Base-by-base conservation (phyloP, 108 stramenopile species). In the Nitzschia sp. region DNA sequence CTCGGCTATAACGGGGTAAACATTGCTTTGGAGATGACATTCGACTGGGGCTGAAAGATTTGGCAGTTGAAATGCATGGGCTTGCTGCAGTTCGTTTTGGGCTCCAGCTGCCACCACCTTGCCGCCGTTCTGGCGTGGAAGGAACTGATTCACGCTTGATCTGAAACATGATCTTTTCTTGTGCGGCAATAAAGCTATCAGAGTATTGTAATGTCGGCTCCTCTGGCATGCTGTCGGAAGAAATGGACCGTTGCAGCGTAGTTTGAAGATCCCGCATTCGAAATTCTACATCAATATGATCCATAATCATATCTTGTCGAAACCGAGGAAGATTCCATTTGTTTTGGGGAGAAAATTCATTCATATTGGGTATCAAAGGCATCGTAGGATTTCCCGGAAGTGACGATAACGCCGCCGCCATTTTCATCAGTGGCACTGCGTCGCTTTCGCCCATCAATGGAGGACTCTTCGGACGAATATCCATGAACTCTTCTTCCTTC, bases 231-330 rank as follows among this genome's bases (percentile, higher is more conserved):
- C 27, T 30, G 56, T 25, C 24, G 6, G 29, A 29, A 30, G 56
- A 57, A 25, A 17, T 29, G 29, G 56, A 29, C 8, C 56, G 23
- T 8, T 3, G 56, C 9, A 57, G 56, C 15, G 56, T 17, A 21
- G 56, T 57, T 32, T 32, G 56, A 29, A 57, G 29, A 3, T 57
- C 30, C 27, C 6, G 29, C 28, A 29, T 32, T 32, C n/a, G 6
- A 4, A 57, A 18, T 5, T 57, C 56, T 5, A 57, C 56, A 30
- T 57, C 56, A 46, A 11, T 42, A 26, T 46, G 38, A 46, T 62
- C 61, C 61, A 62, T 62, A 2, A 62, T 62, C 42, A 8, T 62
- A 24, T 62, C 61, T 46, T 46, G 61, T 46, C 61, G 61, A 45
- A 62, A 62, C 26, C 61, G 28, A 24, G 61, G 61, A 21, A 45